Evolutionary conservation across 2,329 filamentous ascomycete genomes (phyloP).

Genomic region (Emmonsiellopsis sp.): DNA sequence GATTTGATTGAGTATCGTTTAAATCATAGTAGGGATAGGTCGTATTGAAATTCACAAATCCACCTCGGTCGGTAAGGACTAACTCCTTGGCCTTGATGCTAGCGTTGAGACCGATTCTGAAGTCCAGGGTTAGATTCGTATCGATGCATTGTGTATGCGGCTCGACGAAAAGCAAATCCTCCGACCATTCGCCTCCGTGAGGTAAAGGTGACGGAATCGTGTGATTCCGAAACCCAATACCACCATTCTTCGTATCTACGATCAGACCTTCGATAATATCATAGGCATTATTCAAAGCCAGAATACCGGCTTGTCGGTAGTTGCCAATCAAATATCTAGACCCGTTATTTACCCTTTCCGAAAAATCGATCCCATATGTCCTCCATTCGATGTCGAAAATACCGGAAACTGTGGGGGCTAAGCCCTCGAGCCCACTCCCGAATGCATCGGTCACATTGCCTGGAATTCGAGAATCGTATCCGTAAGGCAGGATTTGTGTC

Average conservation of each 20-base stretch:
- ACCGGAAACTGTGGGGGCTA: conserved; percentile 30
- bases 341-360: conserved; percentile 22
- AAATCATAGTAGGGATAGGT: conserved; percentile 25
- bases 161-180: conserved; percentile 42
- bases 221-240: conserved; percentile 40
- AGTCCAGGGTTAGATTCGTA: conserved; percentile 34
- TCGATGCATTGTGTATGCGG: conserved; percentile 38
- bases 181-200: conserved; percentile 36
- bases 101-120: conserved; percentile 18
- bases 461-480: conserved; percentile 28
- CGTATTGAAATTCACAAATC: conserved; percentile 32
- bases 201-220: conserved; percentile 25
- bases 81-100: conserved; percentile 14
- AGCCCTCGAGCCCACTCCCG: conserved; percentile 26
- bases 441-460: conserved; percentile 26
- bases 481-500: conserved; percentile 13
- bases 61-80: conserved; percentile 34
- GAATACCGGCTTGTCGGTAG: conserved; percentile 21
- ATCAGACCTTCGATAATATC: conserved; percentile 36
- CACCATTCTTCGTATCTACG: conserved; percentile 33
- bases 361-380: conserved; percentile 14
- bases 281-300: conserved; percentile 26
- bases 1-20: conserved; percentile 25
- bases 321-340: conserved; percentile 21
- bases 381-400: conserved; percentile 37